Evolutionary conservation across 768 basidiomycete species (phyloP).

Genomic region (Boletus reticulatus): DNA sequence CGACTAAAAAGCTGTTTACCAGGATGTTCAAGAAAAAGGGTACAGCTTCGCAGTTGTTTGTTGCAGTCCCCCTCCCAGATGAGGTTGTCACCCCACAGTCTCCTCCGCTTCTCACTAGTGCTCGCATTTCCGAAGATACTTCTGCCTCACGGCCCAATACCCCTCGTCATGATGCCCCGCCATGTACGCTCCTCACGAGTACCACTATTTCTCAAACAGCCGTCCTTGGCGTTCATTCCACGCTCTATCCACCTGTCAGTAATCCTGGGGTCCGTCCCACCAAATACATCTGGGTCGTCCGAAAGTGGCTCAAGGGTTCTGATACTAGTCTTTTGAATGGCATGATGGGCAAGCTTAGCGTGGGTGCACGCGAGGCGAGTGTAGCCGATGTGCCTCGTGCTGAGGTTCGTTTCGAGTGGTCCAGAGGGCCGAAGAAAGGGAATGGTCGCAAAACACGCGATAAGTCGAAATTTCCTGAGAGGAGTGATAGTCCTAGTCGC

Average conservation of each 20-base stretch:
- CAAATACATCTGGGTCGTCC: conserved; percentile 74
- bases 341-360: conserved; percentile 39
- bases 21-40: conserved; percentile 67
- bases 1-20: conserved; percentile 61
- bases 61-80: conserved; percentile 28
- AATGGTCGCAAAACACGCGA: conserved; percentile 21
- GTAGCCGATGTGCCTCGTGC: conserved; percentile 36
- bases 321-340: conserved; percentile 45
- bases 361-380: conserved; percentile 24
- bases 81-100: conserved; percentile 16
- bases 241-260: conserved; percentile 48
- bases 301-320: conserved; percentile 68
- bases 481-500: conserved; percentile 12
- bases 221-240: conserved; percentile 69
- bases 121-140: conserved; percentile 18
- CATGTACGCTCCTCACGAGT: conserved; percentile 12
- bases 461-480: conserved; percentile 9
- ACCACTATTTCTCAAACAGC: conserved; percentile 37
- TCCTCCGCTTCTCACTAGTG: conserved; percentile 8
- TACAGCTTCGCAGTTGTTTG: conserved; percentile 13
- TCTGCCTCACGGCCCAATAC: conserved; percentile 9
- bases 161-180: conserved; percentile 10
- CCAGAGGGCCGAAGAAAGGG: conserved; percentile 36
- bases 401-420: conserved; percentile 83
- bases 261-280: conserved; percentile 39